Percentiles rank a stretch among this genome's conserved stretches.
These are phyloP conservation scores for Populus tremula DNA, from an alignment of 345 rosid genomes.

Conservation along the genomic window DNA sequence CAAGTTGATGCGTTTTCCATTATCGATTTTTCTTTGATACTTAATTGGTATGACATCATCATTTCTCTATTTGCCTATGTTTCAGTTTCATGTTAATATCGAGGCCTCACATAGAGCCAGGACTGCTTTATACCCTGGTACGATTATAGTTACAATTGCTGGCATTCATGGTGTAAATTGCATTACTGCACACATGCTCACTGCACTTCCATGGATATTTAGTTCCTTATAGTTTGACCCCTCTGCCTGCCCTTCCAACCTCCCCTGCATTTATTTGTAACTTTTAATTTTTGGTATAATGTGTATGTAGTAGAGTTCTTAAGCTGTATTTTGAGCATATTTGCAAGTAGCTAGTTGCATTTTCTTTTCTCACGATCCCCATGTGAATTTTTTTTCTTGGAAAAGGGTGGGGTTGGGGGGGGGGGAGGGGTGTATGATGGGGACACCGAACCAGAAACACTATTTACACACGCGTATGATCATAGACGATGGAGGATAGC, in stretches of 20 bases:
- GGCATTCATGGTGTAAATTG: background rate
- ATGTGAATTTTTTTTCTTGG: background rate
- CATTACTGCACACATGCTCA: background rate
- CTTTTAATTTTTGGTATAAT: no score
- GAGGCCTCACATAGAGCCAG: conserved; percentile 70
- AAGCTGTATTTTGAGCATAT: no score
- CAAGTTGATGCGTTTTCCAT: background rate
- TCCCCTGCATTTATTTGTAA: no score
- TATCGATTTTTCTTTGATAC: background rate
- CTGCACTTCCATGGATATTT: background rate
- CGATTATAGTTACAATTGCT: background rate
- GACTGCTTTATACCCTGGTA: conserved; percentile 86
- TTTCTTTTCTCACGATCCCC: no score
- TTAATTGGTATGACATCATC: background rate
- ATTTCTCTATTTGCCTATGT: conserved; percentile 19
- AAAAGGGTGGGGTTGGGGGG: no score
- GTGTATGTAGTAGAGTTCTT: no score
- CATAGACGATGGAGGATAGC: no score
- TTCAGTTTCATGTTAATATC: conserved; percentile 87
- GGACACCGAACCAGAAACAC: no score
- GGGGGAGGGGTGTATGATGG: no score
- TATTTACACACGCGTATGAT: no score
- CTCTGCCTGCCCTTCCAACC: background rate
- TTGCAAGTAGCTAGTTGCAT: no score
- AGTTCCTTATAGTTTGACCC: background rate